Evolutionary conservation across 768 basidiomycete genomes (phyloP).

Genomic region (Clitopilus passeckerianus): DNA sequence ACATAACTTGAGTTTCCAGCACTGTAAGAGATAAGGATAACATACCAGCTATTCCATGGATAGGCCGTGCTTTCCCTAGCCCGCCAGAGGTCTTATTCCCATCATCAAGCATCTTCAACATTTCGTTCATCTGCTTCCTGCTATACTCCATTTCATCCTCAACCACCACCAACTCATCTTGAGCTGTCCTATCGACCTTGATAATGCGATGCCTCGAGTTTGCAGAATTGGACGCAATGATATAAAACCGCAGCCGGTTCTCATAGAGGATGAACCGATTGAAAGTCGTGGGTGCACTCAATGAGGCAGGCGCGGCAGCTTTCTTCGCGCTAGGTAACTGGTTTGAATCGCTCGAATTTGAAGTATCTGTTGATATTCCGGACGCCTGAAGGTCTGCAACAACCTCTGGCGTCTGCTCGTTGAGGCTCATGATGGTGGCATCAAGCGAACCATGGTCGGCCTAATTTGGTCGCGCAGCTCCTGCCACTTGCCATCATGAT

Average conservation of each 20-base stretch:
- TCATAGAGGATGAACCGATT: conserved; percentile 95
- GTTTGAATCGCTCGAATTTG: too few relatives aligned
- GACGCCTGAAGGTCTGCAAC: too few relatives aligned
- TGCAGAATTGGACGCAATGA: conserved; percentile 86
- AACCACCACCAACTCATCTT: conserved; percentile 67
- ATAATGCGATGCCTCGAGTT: conserved; percentile 88
- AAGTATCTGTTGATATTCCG: too few relatives aligned
- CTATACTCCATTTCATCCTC: conserved; percentile 90
- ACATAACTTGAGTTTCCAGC: background rate
- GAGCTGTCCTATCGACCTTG: conserved; percentile 86
- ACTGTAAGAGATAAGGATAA: background rate
- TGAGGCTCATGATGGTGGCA: too few relatives aligned
- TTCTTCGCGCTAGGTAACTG: too few relatives aligned
- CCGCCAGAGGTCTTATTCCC: conserved; percentile 90
- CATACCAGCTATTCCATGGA: conserved; percentile 81
- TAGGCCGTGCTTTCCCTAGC: conserved; percentile 69
- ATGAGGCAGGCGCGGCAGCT: background rate
- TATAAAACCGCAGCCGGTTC: conserved; percentile 84
- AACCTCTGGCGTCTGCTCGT: too few relatives aligned
- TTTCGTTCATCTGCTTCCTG: conserved; percentile 82
- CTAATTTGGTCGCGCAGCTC: too few relatives aligned
- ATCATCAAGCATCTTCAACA: conserved; percentile 94
- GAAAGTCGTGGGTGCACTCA: conserved; percentile 20
- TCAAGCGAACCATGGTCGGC: too few relatives aligned
- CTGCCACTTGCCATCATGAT: too few relatives aligned